Conservation (phyloP, 139 green algal genomes). For the Penium margaritaceum region DNA sequence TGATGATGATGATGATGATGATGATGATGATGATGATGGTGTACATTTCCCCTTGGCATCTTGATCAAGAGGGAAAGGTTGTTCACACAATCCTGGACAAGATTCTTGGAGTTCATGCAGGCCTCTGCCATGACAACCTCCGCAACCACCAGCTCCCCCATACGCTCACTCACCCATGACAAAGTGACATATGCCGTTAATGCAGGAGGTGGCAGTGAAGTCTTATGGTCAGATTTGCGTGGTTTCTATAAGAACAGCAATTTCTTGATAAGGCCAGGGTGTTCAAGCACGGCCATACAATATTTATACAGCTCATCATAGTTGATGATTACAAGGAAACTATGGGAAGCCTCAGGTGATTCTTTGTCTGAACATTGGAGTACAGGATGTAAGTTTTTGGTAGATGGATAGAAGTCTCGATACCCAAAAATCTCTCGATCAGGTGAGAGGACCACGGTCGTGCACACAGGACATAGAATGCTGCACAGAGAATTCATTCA, state of each 20-base stretch:
- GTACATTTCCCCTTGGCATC: no score
- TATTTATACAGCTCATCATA: conserved; percentile 41
- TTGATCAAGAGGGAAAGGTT: conserved; percentile 29
- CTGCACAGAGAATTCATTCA: not conserved
- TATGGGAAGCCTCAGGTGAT: not conserved
- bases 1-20: no score
- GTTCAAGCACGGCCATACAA: conserved; percentile 22
- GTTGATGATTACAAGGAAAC: conserved; percentile 30
- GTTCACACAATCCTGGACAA: conserved; percentile 41
- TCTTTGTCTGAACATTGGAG: no score
- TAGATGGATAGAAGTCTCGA: no score
- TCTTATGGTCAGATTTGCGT: conserved; percentile 31
- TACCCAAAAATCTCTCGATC: no score
- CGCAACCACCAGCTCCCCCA: conserved; percentile 15
- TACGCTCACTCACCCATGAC: conserved; percentile 15
- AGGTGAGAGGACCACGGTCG: no score
- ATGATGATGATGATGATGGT: no score
- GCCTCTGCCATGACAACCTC: conserved; percentile 26
- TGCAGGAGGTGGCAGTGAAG: conserved; percentile 3
- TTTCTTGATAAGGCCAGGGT: conserved; percentile 37
- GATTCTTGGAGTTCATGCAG: conserved; percentile 44
- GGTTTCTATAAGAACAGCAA: conserved; percentile 18
- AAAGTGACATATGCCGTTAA: not conserved
- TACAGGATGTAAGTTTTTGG: no score
- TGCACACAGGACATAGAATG: not conserved